Percentiles rank a stretch among this genome's conserved stretches.
Conservation (phyloP, 1,284 basidiomycete genomes). For the Austroboletus novae-zelandiae region DNA sequence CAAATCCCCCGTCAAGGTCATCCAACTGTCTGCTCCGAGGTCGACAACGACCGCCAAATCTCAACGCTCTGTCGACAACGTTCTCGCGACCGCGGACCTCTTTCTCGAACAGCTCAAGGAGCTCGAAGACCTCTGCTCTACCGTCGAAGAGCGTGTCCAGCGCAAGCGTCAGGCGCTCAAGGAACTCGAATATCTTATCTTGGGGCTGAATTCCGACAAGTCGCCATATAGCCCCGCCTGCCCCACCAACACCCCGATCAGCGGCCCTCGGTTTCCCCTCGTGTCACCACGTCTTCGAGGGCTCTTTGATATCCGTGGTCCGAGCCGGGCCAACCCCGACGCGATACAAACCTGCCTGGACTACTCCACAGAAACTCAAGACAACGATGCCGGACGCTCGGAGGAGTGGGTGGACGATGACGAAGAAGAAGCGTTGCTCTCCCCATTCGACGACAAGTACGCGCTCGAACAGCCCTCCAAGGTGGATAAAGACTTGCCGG, state of each 20-base stretch:
- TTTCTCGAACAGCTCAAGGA: slow-evolving; percentile 26
- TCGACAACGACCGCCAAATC: neutral
- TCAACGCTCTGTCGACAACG: slow-evolving; percentile 8
- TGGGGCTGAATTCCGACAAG: slow-evolving; percentile 8
- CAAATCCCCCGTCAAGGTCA: slow-evolving; percentile 18
- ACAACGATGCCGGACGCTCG: slow-evolving; percentile 5
- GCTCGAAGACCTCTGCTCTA: slow-evolving; percentile 22
- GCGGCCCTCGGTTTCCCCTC: slow-evolving; percentile 9
- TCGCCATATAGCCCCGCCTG: slow-evolving; percentile 21
- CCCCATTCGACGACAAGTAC: slow-evolving; percentile 27
- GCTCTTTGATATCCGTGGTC: slow-evolving; percentile 30
- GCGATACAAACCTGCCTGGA: slow-evolving; percentile 24
- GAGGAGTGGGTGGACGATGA: slow-evolving; percentile 30
- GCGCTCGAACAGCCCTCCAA: slow-evolving; percentile 9
- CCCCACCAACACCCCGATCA: slow-evolving; percentile 24
- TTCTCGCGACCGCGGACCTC: slow-evolving; percentile 30
- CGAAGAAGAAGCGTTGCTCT: slow-evolving; percentile 23
- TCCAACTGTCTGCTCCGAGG: neutral
- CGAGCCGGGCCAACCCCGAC: slow-evolving; percentile 23
- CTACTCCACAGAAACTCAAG: slow-evolving; percentile 22
- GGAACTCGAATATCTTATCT: slow-evolving; percentile 27
- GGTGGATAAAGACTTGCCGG: slow-evolving; percentile 19
- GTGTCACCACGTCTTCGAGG: slow-evolving; percentile 30
- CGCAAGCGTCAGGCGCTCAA: slow-evolving; percentile 25
- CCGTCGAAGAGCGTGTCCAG: slow-evolving; percentile 27